These are phyloP conservation scores for Arthrobotrys sphaeroides DNA, from an alignment of 2,329 filamentous ascomycete genomes.

Conservation along the genomic window DNA sequence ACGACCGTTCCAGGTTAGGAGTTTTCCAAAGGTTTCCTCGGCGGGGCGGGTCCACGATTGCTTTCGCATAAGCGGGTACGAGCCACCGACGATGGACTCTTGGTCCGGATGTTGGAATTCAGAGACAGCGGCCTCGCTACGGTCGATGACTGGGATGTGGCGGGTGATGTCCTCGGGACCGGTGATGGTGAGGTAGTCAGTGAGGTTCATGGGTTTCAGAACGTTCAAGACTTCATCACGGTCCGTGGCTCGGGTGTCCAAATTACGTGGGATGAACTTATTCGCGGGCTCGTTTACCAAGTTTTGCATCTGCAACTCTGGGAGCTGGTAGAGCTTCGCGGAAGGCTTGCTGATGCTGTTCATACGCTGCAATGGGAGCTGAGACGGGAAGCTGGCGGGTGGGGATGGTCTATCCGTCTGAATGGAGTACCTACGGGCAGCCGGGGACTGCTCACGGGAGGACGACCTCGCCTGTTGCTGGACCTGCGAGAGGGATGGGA, in stretches of 20 bases:
- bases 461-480: constrained; percentile 33
- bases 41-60: constrained; percentile 41
- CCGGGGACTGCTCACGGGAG: constrained; percentile 43
- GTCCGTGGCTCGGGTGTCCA: constrained; percentile 29
- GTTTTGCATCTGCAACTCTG: constrained; percentile 37
- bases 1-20: constrained; percentile 50
- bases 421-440: constrained; percentile 49
- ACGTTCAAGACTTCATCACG: constrained; percentile 42
- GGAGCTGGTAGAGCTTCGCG: constrained; percentile 45
- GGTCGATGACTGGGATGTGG: constrained; percentile 47
- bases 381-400: constrained; percentile 42
- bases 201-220: constrained; percentile 48
- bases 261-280: constrained; percentile 47
- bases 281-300: constrained; percentile 33
- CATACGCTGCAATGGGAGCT: constrained; percentile 43
- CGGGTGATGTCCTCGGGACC: constrained; percentile 52
- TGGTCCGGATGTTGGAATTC: constrained; percentile 52
- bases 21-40: constrained; percentile 45
- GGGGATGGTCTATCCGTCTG: constrained; percentile 38
- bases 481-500: constrained; percentile 32
- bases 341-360: constrained; percentile 45
- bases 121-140: constrained; percentile 47
- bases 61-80: constrained; percentile 53
- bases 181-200: constrained; percentile 52
- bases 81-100: constrained; percentile 32